A percentile compares a stretch with the other conserved stretches of the same genome.
These are phyloP conservation scores for Calonectria honghensis DNA, from an alignment of 2,329 filamentous ascomycete species.

Conservation along the genomic window DNA sequence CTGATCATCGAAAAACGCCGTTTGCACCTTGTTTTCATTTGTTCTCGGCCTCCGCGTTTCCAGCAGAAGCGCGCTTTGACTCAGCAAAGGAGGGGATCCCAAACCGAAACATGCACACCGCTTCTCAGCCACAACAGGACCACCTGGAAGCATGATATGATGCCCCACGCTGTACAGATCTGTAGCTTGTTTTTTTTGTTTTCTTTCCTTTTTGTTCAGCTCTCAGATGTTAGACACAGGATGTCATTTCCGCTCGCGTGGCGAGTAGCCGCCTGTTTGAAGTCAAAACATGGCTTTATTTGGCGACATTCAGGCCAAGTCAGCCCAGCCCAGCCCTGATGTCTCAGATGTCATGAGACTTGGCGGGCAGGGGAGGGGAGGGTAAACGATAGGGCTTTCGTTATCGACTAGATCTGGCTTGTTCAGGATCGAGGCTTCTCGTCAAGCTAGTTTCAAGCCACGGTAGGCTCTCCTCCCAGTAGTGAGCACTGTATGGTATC, in stretches of 20 bases:
- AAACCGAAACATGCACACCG: constrained; percentile 2
- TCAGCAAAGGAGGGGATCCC: neutral
- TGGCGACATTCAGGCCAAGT: neutral
- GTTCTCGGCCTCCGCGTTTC: neutral
- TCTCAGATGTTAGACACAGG: neutral
- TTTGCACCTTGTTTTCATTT: too few species aligned
- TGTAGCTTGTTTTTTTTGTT: neutral
- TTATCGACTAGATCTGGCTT: neutral
- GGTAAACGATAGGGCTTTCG: neutral
- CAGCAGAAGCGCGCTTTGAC: neutral
- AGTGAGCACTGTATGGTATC: neutral
- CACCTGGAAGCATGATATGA: neutral
- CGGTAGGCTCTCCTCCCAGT: neutral
- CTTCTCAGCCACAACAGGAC: constrained; percentile 12
- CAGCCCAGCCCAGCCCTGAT: neutral
- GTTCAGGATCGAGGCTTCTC: neutral
- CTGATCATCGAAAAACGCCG: neutral
- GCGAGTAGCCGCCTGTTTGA: constrained; percentile 21
- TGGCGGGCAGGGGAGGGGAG: neutral
- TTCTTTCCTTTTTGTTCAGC: constrained; percentile 5
- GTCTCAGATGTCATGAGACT: constrained; percentile 13
- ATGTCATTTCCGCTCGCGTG: constrained; percentile 1
- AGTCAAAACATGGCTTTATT: constrained; percentile 22
- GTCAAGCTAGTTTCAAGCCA: neutral
- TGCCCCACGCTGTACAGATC: neutral